phyloP scores from a whole-genome alignment of 108 stramenopile genomes.

The Nannochloropsis gaditana region DNA sequence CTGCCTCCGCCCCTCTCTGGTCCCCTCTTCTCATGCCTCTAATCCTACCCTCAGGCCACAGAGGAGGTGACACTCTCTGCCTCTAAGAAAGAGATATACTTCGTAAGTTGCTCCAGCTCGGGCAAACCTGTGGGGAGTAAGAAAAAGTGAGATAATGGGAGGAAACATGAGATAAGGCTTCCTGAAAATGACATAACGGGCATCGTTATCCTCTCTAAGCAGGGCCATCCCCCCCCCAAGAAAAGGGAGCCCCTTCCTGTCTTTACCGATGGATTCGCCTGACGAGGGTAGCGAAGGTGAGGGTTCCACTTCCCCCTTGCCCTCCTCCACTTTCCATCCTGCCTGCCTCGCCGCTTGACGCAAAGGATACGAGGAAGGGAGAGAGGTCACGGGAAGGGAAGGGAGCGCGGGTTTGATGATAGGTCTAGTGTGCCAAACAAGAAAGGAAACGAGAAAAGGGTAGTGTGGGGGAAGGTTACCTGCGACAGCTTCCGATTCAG shows the following conservation, averaged over 20 bases:
- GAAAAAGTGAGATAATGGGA: background rate
- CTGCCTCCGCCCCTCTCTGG: background rate
- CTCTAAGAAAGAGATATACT: conserved; percentile 6
- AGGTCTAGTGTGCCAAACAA: background rate
- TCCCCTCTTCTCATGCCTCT: background rate
- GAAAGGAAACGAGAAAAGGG: background rate
- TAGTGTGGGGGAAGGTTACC: background rate
- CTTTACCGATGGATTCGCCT: background rate
- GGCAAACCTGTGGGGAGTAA: background rate
- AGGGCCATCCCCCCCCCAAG: background rate
- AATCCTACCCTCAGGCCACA: background rate
- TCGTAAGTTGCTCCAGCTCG: background rate
- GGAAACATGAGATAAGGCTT: background rate
- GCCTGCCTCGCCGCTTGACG: background rate
- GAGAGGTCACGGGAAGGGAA: background rate
- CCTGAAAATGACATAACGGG: background rate
- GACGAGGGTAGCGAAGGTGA: background rate
- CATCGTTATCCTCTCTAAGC: background rate
- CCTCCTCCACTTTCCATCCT: background rate
- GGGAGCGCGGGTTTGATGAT: background rate
- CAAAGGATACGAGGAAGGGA: background rate
- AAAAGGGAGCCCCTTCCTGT: background rate
- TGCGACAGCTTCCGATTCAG: background rate
- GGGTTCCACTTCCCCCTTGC: background rate
- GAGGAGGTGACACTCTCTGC: conserved; percentile 1